phyloP scores from a whole-genome alignment of 192 early-diverging fungal species.

The Dispira simplex region DNA sequence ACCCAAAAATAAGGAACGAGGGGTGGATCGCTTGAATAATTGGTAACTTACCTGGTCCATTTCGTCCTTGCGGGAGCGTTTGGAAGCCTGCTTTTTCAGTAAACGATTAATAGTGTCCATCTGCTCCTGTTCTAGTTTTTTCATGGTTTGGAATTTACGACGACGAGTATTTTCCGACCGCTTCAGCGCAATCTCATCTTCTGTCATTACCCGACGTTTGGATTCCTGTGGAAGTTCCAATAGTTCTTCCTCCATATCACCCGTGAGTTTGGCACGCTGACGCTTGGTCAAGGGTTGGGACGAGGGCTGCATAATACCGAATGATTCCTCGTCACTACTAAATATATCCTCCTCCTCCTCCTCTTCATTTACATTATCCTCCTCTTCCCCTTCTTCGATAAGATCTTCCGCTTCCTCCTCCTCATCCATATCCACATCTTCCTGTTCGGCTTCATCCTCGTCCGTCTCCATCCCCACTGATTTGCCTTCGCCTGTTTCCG shows the following conservation, averaged over 20 bases:
- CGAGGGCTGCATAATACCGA: conserved; percentile 16
- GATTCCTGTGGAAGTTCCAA: conserved; percentile 55
- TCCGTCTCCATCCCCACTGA: not conserved
- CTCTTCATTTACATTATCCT: not conserved
- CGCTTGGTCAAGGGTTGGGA: conserved; percentile 43
- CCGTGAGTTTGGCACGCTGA: conserved; percentile 48
- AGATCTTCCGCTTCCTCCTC: not conserved
- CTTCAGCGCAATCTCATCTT: conserved; percentile 51
- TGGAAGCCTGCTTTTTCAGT: conserved; percentile 64
- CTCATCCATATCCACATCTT: not conserved
- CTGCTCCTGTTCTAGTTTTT: conserved; percentile 60
- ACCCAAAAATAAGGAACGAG: not conserved
- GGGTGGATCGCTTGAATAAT: not conserved
- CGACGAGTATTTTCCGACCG: conserved; percentile 58
- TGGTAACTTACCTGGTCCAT: conserved; percentile 24
- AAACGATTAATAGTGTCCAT: conserved; percentile 65
- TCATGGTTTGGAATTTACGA: conserved; percentile 62
- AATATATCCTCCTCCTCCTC: not conserved
- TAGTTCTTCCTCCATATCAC: conserved; percentile 37
- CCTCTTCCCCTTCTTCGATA: not conserved
- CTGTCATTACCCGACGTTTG: conserved; percentile 45
- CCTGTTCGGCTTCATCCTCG: not conserved
- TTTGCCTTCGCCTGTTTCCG: not conserved
- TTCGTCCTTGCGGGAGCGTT: conserved; percentile 42
- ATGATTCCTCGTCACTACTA: conserved; percentile 4